phyloP scores from a whole-genome alignment of 2,329 filamentous ascomycete genomes.

The Curvularia sp. region DNA sequence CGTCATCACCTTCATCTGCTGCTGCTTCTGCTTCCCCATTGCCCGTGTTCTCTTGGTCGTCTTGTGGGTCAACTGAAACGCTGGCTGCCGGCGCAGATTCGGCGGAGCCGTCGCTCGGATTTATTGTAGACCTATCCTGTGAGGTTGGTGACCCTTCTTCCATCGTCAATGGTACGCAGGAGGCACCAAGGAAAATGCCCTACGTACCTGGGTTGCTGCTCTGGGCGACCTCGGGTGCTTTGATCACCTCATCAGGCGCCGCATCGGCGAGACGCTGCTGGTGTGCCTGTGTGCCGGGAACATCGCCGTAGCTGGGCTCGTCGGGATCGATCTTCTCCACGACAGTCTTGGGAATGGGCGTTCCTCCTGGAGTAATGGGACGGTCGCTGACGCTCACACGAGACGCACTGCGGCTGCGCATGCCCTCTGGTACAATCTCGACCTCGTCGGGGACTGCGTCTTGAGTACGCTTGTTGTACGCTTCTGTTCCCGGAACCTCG shows the following conservation, averaged over 20 bases:
- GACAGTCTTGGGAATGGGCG: slow-evolving; percentile 64
- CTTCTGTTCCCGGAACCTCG: slow-evolving; percentile 67
- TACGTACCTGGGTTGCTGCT: slow-evolving; percentile 64
- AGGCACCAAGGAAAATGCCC: slow-evolving; percentile 49
- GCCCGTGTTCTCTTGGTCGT: slow-evolving; percentile 21
- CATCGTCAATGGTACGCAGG: slow-evolving; percentile 67
- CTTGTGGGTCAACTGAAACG: slow-evolving; percentile 19
- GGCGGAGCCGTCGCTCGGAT: slow-evolving; percentile 42
- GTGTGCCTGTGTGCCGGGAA: slow-evolving; percentile 66
- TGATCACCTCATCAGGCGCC: slow-evolving; percentile 63
- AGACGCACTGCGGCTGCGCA: slow-evolving; percentile 49
- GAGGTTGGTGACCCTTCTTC: slow-evolving; percentile 65
- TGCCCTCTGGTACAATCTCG: slow-evolving; percentile 60
- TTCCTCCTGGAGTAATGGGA: slow-evolving; percentile 58
- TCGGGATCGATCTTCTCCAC: slow-evolving; percentile 68
- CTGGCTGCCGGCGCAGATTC: slow-evolving; percentile 12
- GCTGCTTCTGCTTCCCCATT: slow-evolving; percentile 43
- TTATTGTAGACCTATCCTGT: slow-evolving; percentile 59
- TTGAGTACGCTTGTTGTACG: slow-evolving; percentile 63
- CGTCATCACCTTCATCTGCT: slow-evolving; percentile 34
- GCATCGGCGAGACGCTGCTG: slow-evolving; percentile 65
- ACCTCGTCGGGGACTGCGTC: slow-evolving; percentile 71
- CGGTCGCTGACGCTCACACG: slow-evolving; percentile 54
- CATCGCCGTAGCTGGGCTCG: slow-evolving; percentile 64
- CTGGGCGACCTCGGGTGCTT: slow-evolving; percentile 53